Evolutionary conservation across 2,329 filamentous ascomycete species (phyloP), one percentile per base, ranked within the genome.

Genomic region (Aureobasidium lini): DNA sequence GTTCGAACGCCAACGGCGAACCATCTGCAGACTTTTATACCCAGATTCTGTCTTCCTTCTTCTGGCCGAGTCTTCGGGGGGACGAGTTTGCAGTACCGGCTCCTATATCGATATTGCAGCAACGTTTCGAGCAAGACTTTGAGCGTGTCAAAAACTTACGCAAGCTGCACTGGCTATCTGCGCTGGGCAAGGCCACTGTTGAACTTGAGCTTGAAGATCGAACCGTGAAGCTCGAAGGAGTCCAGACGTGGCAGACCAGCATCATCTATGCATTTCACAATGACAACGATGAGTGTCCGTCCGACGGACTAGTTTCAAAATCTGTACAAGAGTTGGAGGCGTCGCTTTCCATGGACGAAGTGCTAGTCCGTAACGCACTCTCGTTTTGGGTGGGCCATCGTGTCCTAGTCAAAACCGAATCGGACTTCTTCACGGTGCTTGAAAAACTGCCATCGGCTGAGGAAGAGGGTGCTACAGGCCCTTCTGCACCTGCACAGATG

Each of bases 1-100:
- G 29, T 15, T 31, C 57, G 1, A n/a, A 8, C 10, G 23, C 29
- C 8, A 9, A 31, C 3, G 11, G 31, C 13, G 46, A 44, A 5
- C n/a, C 18, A 15, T 36, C 52, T 36, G 36, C 59, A 58, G 31
- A 72, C 77, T 84, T 89, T 57, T 87, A 92, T 66, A 85, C 90
- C 32, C 92, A 94, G 70, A 93, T 97, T 54, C 78, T 97, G 5
- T 96, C 92, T 0, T 84, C 91, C 23, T 85, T 96, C 62, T 99
- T 95, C 77, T 99, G 94, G 94, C 94, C 94, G 0, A 82, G 85
- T 9, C 78, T 96, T 23, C 83, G 88, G 52, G 82, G 85, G 62
- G 87, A 90, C 60, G 77, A 79, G 2, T 91, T 91, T 69, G 70
- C 75, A 23, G 76, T 91, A 3, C 89, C 89, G 1, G 61, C 72